A percentile compares a stretch with the other conserved stretches of the same genome.
These are phyloP conservation scores for Podosphaera leucotricha DNA, from an alignment of 2,329 filamentous ascomycete species.

Conservation along the genomic window DNA sequence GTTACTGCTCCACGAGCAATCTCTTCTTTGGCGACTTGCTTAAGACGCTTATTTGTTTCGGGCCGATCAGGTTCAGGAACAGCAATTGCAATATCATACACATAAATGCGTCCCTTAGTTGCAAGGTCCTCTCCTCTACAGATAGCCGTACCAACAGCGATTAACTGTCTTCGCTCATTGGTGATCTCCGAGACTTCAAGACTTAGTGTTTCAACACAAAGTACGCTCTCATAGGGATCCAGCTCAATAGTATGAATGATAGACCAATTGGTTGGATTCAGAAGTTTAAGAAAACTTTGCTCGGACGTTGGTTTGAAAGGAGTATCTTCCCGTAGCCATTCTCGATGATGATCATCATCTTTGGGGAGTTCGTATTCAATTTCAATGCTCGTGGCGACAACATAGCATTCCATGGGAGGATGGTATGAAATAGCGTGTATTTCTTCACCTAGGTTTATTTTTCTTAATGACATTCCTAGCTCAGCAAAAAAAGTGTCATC, in stretches of 20 bases:
- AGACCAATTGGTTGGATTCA: constrained; percentile 55
- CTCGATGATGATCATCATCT: constrained; percentile 57
- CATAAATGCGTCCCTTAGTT: constrained; percentile 62
- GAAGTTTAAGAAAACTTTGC: constrained; percentile 50
- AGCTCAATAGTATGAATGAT: constrained; percentile 55
- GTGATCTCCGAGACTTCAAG: constrained; percentile 83
- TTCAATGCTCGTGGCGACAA: constrained; percentile 42
- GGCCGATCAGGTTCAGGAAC: constrained; percentile 70
- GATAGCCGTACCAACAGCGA: constrained; percentile 67
- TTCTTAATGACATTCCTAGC: constrained; percentile 51
- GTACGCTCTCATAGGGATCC: constrained; percentile 51
- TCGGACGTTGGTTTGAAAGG: constrained; percentile 41
- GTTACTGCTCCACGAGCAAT: constrained; percentile 83
- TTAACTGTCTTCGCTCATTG: constrained; percentile 59
- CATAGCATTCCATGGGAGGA: constrained; percentile 47
- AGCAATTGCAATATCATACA: constrained; percentile 79
- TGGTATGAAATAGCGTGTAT: constrained; percentile 57
- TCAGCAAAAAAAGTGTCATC: constrained; percentile 43
- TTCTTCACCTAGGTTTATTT: constrained; percentile 45
- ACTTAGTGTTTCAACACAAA: constrained; percentile 61
- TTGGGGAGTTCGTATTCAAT: constrained; percentile 65
- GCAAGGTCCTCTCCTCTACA: constrained; percentile 79
- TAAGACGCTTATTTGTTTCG: constrained; percentile 67
- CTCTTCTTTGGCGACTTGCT: constrained; percentile 70
- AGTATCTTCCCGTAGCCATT: constrained; percentile 51